A percentile compares a stretch with the other conserved stretches of the same genome.
phyloP scores from a whole-genome alignment of 1,284 basidiomycete genomes.

The Moesziomyces antarcticus region DNA sequence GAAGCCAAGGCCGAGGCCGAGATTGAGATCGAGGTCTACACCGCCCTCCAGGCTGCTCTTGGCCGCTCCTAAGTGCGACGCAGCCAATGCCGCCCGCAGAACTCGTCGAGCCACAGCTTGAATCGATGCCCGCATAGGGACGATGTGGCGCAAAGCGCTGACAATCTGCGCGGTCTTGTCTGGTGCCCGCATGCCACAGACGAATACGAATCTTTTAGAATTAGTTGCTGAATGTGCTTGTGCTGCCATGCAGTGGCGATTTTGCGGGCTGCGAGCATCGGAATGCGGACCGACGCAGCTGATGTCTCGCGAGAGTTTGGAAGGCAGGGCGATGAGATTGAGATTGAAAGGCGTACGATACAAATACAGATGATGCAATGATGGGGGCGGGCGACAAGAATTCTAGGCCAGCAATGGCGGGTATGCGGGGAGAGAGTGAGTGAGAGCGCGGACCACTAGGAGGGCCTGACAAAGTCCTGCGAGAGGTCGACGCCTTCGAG shows the following conservation, averaged over 20 bases:
- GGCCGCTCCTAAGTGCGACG: constrained; percentile 44
- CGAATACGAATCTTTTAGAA: constrained; percentile 20
- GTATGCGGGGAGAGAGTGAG: not conserved
- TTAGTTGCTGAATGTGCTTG: too few relatives aligned
- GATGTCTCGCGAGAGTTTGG: not conserved
- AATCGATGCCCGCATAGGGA: not conserved
- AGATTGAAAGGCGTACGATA: not conserved
- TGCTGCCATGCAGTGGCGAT: too few relatives aligned
- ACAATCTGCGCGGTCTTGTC: constrained; percentile 1
- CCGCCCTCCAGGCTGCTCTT: constrained; percentile 89
- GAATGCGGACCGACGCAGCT: too few relatives aligned
- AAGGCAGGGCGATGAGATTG: not conserved
- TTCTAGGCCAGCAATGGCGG: too few relatives aligned
- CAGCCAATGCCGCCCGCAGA: not conserved
- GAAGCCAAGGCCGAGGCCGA: constrained; percentile 93
- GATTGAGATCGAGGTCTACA: constrained; percentile 95
- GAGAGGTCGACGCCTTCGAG: constrained; percentile 82
- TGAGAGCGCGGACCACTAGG: not conserved
- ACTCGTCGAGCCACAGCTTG: not conserved
- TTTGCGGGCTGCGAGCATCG: too few relatives aligned
- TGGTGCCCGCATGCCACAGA: constrained; percentile 1
- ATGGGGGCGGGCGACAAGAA: too few relatives aligned
- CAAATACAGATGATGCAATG: not conserved
- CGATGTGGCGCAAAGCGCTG: not conserved
- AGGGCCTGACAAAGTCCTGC: constrained; percentile 70